These are phyloP conservation scores for Colletotrichum incanum DNA, from an alignment of 2,329 filamentous ascomycete species.

Conservation along the genomic window DNA sequence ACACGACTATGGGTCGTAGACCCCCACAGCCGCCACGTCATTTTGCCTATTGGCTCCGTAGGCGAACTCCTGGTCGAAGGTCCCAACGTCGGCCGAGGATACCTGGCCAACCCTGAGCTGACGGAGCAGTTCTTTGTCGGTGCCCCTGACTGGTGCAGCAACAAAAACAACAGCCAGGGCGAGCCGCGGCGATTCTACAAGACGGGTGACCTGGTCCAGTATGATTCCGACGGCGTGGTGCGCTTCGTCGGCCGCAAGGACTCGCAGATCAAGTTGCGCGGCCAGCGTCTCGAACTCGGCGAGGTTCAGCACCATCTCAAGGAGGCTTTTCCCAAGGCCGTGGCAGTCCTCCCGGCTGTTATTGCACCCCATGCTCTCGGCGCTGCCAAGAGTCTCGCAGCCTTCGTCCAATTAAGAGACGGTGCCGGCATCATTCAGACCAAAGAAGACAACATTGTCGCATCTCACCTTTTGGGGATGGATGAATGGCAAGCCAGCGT, in stretches of 20 bases:
- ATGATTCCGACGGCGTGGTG: conserved; percentile 58
- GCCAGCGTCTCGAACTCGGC: conserved; percentile 68
- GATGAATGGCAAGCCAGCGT: conserved; percentile 9
- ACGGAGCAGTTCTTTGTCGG: conserved; percentile 53
- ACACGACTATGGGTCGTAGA: neutral
- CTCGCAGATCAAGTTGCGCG: conserved; percentile 72
- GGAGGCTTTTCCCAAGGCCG: no score
- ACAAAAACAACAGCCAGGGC: no score
- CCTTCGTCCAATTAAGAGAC: neutral
- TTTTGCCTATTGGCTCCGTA: conserved; percentile 6
- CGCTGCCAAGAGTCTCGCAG: no score
- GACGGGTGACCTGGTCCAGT: conserved; percentile 64
- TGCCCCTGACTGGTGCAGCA: neutral
- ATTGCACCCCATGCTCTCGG: neutral
- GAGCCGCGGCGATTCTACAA: conserved; percentile 59
- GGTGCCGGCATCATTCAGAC: neutral
- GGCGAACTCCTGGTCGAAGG: conserved; percentile 59
- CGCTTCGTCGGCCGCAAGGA: conserved; percentile 69
- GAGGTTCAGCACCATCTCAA: conserved; percentile 48
- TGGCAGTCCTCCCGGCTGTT: neutral
- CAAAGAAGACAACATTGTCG: neutral
- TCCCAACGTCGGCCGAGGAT: conserved; percentile 65
- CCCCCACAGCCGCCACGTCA: neutral
- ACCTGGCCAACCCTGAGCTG: conserved; percentile 56
- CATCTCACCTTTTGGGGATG: neutral